Evolutionary conservation across 2,329 filamentous ascomycete species (phyloP).

Genomic region (Fusarium sp.): DNA sequence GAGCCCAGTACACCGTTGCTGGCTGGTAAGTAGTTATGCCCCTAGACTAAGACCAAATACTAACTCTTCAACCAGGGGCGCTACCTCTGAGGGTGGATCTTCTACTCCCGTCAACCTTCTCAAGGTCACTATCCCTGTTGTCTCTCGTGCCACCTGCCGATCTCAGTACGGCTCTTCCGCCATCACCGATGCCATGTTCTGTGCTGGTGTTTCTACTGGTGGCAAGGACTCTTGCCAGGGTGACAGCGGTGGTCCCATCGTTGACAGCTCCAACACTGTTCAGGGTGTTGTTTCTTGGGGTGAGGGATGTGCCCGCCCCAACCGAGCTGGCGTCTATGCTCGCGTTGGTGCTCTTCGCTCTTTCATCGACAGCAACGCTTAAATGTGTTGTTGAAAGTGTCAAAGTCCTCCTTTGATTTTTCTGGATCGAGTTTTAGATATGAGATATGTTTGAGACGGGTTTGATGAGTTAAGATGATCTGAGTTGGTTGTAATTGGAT

Average conservation of each 20-base stretch:
- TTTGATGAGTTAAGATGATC: not conserved
- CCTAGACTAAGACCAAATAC: rapidly evolving
- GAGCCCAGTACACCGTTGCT: conserved; percentile 40
- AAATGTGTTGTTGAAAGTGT: rapidly evolving
- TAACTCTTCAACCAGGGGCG: conserved; percentile 35
- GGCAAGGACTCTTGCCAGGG: conserved; percentile 51
- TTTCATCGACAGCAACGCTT: conserved; percentile 45
- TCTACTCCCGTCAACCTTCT: conserved; percentile 38
- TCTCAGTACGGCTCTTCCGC: conserved; percentile 38
- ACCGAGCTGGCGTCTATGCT: conserved; percentile 48
- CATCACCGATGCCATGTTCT: conserved; percentile 51
- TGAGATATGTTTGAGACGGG: not conserved
- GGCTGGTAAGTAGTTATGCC: conserved; percentile 44
- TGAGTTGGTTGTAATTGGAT: not conserved
- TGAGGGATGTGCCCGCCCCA: conserved; percentile 46
- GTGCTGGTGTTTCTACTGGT: conserved; percentile 46
- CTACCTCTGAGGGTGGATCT: conserved; percentile 28
- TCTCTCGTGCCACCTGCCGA: conserved; percentile 46
- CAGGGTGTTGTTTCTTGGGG: conserved; percentile 51
- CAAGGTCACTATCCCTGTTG: conserved; percentile 50
- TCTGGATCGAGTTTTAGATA: not conserved
- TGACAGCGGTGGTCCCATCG: conserved; percentile 51
- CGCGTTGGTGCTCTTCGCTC: conserved; percentile 43
- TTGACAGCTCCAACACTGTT: conserved; percentile 41
- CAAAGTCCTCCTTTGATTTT: not conserved